Evolutionary conservation across 495 filamentous ascomycete species (phyloP), one percentile per base, ranked within the genome.

Genomic region (Pseudomonodictys pantanalensis): DNA sequence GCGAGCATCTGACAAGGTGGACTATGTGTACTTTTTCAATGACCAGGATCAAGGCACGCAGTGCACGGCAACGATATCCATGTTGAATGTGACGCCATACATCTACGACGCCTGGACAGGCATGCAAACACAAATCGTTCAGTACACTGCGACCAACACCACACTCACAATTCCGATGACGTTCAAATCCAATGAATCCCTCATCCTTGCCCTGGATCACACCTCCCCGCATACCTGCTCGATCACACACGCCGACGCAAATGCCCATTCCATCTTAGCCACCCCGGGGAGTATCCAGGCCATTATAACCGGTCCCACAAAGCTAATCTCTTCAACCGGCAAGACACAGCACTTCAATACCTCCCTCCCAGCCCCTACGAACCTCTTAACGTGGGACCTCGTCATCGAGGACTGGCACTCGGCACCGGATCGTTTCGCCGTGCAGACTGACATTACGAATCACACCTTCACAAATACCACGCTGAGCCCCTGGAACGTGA

Each of bases 21-120:
- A 75, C 8, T 74, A 78, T 46, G 65, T 77, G 0, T 78, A 69
- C 61, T 29, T 78, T 9, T 74, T 73, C 62, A 76, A 75, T 47
- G 70, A 76, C 30, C 22, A 60, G 65, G 33, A 55, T 49, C 6
- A 7, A 39, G 26, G 41, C 44, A 46, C 54, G 18, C 15, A 9
- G 17, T 58, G 54, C 30, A 25, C 24, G 6, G 54, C 44, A n/a
- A 58, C 6, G 7, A 12, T 50, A 33, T 28, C 54, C 6, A 32
- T 24, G 28, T 46, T 23, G n/a, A 48, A 10, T 23, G 51, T 28
- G n/a, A 54, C 51, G 6, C 65, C 65, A 25, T 65, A 61, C 30
- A 54, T 57, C n/a, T 68, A 66, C 44, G 52, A 68, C 30, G 62
- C 66, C 22, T 68, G 58, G 58, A 66, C 58, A 9, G 66, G 66